phyloP scores from a whole-genome alignment of 768 basidiomycete genomes.

The Leccinum ochraceum region DNA sequence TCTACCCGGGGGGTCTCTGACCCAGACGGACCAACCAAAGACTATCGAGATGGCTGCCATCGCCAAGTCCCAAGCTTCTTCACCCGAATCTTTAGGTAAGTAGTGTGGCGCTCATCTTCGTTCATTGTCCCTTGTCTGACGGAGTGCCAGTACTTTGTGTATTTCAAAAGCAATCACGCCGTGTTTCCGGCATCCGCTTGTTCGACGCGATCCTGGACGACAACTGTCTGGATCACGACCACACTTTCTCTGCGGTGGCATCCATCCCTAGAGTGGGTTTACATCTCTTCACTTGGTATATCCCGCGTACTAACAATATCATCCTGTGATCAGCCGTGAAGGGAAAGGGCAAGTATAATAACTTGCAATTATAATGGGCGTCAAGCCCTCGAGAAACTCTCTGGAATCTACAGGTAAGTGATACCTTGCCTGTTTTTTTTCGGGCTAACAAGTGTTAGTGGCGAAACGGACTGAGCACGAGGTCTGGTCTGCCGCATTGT shows the following conservation, averaged over 20 bases:
- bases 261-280: constrained; percentile 1
- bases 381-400: neutral
- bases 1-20: constrained; percentile 19
- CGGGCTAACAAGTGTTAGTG: constrained; percentile 3
- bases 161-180: constrained; percentile 1
- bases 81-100: constrained; percentile 11
- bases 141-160: neutral
- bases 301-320: neutral
- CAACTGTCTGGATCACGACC: constrained; percentile 1
- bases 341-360: constrained; percentile 4
- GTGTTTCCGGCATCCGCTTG: constrained; percentile 11
- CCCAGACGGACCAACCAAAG: constrained; percentile 11
- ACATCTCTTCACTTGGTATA: neutral
- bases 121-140: constrained; percentile 10
- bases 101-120: neutral
- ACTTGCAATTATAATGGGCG: neutral
- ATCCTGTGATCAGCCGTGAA: neutral
- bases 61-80: neutral
- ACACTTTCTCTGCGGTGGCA: constrained; percentile 5
- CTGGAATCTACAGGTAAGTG: constrained; percentile 15
- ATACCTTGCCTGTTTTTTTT: neutral
- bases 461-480: neutral
- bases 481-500: neutral
- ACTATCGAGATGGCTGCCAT: constrained; percentile 1
- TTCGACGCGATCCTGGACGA: constrained; percentile 7